Evolutionary conservation across 148 eudicot genomes (phyloP), one percentile per base, ranked within the genome.

Genomic region (Amaranthus palmeri): DNA sequence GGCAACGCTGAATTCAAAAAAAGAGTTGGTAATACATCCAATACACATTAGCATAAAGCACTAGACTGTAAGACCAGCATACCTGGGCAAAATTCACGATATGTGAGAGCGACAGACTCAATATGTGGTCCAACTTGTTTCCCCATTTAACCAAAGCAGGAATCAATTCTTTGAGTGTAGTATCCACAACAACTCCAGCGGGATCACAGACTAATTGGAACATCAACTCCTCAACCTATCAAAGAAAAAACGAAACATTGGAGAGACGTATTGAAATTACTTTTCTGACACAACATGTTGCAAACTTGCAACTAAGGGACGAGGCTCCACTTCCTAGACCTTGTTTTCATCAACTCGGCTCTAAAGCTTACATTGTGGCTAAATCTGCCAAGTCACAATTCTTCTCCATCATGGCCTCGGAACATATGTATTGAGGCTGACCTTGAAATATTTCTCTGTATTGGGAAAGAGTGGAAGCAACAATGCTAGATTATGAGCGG

Each of bases 391-490:
- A 89, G 96, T 87, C 93, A 91, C 89, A 91, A 73, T 84, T 87
- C 93, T 86, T 86, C 99, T 85, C 90, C 96, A 86, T 87, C 90
- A 95, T 91, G 88, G 88, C 97, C 98, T 88, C 87, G 92, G 88
- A 86, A 89, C 97, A 87, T 88, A 88, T 90, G 82, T 92, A 95
- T 87, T 89, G 98, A 95, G 92, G 97, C 99, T 95, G 99, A 95
- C 97, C 99, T 91, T 95, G 97, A 89, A 89, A 95, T 89, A 91
- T 91, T 95, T 95, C 82, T 91, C 99, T 74, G 79, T 80, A 79
- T 86, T 82, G 79, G 99, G 99, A 72, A 95, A 95, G 88, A 86
- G 96, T 65, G 93, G 96, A 79, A 95, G 96, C 88, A 95, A 83
- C 96, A 95, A 82, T 62, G 99, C 93, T 82, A 95, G 83, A 83